Percentiles rank a stretch among this genome's conserved stretches.
These are phyloP conservation scores for Ceratobasidium sp. DNA, from an alignment of 1,284 basidiomycete species.

Conservation along the genomic window DNA sequence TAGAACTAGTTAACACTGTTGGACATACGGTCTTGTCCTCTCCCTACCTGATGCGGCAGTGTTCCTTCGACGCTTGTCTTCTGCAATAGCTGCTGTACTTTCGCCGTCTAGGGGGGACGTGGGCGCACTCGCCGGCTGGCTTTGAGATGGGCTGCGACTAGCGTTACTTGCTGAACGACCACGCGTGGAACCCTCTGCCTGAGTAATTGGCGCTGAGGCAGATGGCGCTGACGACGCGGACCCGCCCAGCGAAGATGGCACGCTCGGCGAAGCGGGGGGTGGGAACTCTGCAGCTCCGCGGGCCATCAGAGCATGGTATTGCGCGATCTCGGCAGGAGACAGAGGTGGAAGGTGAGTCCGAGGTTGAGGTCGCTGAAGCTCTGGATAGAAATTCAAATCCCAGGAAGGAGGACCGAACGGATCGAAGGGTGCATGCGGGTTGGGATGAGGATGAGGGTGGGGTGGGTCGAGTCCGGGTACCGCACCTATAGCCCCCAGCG, in stretches of 20 bases:
- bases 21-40: too few relatives aligned
- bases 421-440: slow-evolving; percentile 1
- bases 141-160: slow-evolving; percentile 18
- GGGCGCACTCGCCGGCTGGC: slow-evolving; percentile 5
- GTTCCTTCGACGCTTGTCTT: slow-evolving; percentile 31
- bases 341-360: slow-evolving; percentile 16
- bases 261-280: neutral
- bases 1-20: slow-evolving; percentile 8
- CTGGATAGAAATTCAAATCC: slow-evolving; percentile 22
- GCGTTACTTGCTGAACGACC: slow-evolving; percentile 34
- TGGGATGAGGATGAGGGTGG: neutral
- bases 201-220: neutral
- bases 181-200: neutral
- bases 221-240: slow-evolving; percentile 25
- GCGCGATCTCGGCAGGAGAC: slow-evolving; percentile 36
- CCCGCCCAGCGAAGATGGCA: too few relatives aligned
- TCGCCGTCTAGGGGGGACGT: slow-evolving; percentile 29
- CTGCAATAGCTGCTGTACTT: neutral
- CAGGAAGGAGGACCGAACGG: slow-evolving; percentile 20
- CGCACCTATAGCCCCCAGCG: slow-evolving; percentile 23
- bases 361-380: slow-evolving; percentile 2
- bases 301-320: slow-evolving; percentile 39
- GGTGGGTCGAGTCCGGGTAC: neutral
- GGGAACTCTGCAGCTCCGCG: slow-evolving; percentile 32
- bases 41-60: slow-evolving; percentile 30